These are phyloP conservation scores for Chlamydomonas incerta DNA, from an alignment of 139 green algal species.

Conservation along the genomic window DNA sequence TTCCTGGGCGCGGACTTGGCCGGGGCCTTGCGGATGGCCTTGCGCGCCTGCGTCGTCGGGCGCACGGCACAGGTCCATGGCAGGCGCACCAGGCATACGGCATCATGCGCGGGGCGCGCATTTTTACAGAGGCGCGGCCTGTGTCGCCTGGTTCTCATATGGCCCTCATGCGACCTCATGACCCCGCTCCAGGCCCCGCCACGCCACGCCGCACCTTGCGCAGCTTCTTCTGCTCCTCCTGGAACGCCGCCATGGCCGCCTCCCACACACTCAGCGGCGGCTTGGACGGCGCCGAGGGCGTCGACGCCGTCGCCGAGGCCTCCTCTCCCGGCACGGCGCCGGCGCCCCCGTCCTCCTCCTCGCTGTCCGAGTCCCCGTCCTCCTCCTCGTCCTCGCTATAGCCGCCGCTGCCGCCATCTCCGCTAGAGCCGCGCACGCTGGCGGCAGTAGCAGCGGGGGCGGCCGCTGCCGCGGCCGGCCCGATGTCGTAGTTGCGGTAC, in stretches of 20 bases:
- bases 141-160: too few relatives aligned
- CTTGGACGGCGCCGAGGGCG: not conserved
- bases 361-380: not conserved
- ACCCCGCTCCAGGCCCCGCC: not conserved
- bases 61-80: too few relatives aligned
- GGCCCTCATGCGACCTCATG: too few relatives aligned
- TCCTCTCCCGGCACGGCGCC: not conserved
- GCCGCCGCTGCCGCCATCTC: not conserved
- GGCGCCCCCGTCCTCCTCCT: too few relatives aligned
- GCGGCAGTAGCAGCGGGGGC: not conserved
- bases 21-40: constrained; percentile 42
- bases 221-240: constrained; percentile 47
- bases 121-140: too few relatives aligned
- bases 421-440: too few relatives aligned
- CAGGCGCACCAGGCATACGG: too few relatives aligned
- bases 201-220: constrained; percentile 17
- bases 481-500: constrained; percentile 16
- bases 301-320: not conserved
- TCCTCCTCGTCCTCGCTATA: not conserved
- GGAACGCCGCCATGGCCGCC: constrained; percentile 49
- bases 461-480: not conserved
- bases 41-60: constrained; percentile 36
- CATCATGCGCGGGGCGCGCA: too few relatives aligned
- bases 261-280: constrained; percentile 43
- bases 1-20: constrained; percentile 8